Conservation (phyloP, 768 basidiomycete genomes). For the Leccinum barrowsii region DNA sequence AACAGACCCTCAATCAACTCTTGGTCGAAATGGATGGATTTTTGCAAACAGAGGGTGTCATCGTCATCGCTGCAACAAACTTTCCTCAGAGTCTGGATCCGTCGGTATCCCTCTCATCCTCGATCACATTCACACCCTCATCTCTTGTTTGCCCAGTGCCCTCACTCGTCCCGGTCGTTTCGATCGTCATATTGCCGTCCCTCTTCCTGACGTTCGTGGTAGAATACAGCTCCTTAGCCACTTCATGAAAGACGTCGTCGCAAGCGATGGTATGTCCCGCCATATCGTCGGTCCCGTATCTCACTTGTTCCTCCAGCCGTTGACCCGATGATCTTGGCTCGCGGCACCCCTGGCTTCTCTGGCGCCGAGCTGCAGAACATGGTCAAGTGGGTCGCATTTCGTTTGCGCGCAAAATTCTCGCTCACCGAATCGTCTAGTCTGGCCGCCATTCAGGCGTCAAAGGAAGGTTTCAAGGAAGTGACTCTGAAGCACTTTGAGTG, state of each 20-base stretch:
- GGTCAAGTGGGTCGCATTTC: conserved; percentile 69
- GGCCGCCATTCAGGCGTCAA: conserved; percentile 93
- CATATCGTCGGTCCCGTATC: not conserved
- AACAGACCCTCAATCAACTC: conserved; percentile 93
- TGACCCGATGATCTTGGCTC: conserved; percentile 83
- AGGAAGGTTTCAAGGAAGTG: conserved; percentile 74
- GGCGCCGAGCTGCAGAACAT: conserved; percentile 97
- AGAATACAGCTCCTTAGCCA: conserved; percentile 91
- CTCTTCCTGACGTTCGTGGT: conserved; percentile 91
- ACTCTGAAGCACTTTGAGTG: conserved; percentile 88
- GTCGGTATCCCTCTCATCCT: conserved; percentile 41
- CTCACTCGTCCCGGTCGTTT: conserved; percentile 96
- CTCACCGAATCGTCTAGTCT: conserved; percentile 40
- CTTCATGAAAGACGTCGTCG: conserved; percentile 80
- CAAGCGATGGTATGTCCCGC: conserved; percentile 46
- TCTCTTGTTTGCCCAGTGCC: conserved; percentile 49
- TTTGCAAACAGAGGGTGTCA: conserved; percentile 87
- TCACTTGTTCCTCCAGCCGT: conserved; percentile 48
- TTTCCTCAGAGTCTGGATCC: conserved; percentile 92
- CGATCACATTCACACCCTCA: conserved; percentile 10
- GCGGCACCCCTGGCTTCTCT: conserved; percentile 94
- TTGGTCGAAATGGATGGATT: conserved; percentile 98
- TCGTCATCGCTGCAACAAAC: conserved; percentile 97
- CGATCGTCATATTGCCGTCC: conserved; percentile 88
- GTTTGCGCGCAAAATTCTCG: not conserved